Conservation (phyloP, 257 asterid species). For the Scutellaria galericulata region DNA sequence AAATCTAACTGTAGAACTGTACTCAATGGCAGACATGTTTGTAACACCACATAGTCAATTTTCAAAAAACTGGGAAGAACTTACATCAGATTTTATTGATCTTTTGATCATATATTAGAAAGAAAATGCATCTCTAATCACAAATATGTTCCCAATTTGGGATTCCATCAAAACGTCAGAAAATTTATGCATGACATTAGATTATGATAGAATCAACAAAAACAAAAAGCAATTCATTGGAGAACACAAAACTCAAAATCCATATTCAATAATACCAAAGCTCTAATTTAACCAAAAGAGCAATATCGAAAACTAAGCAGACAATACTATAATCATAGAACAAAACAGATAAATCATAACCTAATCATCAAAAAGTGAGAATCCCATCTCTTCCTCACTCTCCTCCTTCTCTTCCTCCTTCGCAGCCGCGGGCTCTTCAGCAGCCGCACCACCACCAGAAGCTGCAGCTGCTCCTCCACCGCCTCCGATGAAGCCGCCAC, state of each 20-base stretch:
- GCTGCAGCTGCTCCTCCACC: slow-evolving; percentile 67
- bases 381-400: slow-evolving; percentile 74
- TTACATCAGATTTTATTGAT: no score
- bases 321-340: slow-evolving; percentile 24
- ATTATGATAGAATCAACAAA: no score
- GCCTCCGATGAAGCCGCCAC: slow-evolving; percentile 57
- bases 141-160: no score
- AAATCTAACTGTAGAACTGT: no score
- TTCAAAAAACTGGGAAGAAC: no score
- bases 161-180: no score
- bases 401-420: slow-evolving; percentile 71
- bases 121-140: no score
- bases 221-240: not conserved
- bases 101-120: no score
- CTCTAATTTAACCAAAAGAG: slow-evolving; percentile 23
- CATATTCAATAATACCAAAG: slow-evolving; percentile 11
- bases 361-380: slow-evolving; percentile 67
- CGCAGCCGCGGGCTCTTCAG: slow-evolving; percentile 57
- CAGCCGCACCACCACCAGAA: slow-evolving; percentile 65
- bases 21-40: no score
- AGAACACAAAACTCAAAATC: slow-evolving; percentile 1
- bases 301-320: slow-evolving; percentile 13
- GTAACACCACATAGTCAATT: no score
- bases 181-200: no score
- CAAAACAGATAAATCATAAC: not conserved